These are phyloP conservation scores for Angomonas deanei DNA, from an alignment of 208 protist species.

Conservation along the genomic window DNA sequence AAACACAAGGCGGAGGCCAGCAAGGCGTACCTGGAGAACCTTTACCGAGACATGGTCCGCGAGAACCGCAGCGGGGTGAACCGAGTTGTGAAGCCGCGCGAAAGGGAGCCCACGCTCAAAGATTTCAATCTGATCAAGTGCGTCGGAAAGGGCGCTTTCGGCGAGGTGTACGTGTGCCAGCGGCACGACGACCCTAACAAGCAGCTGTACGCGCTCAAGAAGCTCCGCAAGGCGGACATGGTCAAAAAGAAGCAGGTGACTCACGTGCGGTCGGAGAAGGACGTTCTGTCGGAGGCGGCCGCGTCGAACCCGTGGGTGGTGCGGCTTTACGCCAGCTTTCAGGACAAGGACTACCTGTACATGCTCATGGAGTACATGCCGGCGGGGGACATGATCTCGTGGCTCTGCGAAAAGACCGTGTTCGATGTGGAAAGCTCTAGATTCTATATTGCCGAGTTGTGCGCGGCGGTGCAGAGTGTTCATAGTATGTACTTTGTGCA, in stretches of 20 bases:
- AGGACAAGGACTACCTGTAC: conserved; percentile 90
- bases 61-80: conserved; percentile 44
- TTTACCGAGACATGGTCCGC: conserved; percentile 70
- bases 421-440: conserved; percentile 83
- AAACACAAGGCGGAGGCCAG: conserved; percentile 84
- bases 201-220: conserved; percentile 88
- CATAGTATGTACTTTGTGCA: conserved; percentile 90
- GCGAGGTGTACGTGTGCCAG: conserved; percentile 87
- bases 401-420: conserved; percentile 83
- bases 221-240: conserved; percentile 90
- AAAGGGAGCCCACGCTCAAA: conserved; percentile 53
- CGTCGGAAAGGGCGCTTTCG: conserved; percentile 89
- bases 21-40: conserved; percentile 82
- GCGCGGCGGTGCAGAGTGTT: conserved; percentile 83
- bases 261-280: conserved; percentile 88
- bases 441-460: conserved; percentile 92
- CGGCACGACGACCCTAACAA: conserved; percentile 52
- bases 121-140: conserved; percentile 88
- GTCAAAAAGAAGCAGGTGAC: conserved; percentile 83
- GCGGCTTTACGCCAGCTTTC: conserved; percentile 86
- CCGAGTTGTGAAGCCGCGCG: conserved; percentile 56
- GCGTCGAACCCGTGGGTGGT: conserved; percentile 87
- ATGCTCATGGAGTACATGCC: conserved; percentile 95
- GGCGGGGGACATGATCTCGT: conserved; percentile 91
- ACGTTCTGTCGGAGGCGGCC: conserved; percentile 82